phyloP scores from a whole-genome alignment of 2,329 filamentous ascomycete genomes.

The Xylaria sp. region DNA sequence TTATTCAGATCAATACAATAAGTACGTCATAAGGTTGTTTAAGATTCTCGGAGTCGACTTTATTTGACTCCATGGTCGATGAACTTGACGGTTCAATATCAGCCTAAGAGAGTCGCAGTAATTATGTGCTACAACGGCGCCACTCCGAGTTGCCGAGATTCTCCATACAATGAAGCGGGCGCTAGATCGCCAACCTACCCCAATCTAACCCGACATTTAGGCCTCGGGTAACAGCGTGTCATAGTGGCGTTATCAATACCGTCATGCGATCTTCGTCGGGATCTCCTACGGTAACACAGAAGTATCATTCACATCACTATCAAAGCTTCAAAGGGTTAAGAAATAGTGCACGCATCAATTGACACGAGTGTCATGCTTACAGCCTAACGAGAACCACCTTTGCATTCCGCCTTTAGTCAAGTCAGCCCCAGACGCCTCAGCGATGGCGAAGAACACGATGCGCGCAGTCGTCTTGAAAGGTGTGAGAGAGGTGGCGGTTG shows the following conservation, averaged over 20 bases:
- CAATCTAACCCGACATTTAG: background rate
- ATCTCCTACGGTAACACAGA: background rate
- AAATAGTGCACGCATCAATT: background rate
- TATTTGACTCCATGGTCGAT: background rate
- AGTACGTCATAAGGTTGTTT: too few relatives aligned
- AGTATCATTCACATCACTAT: background rate
- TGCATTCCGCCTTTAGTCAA: background rate
- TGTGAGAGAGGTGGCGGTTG: constrained; percentile 26
- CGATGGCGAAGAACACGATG: constrained; percentile 32
- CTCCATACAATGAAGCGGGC: background rate
- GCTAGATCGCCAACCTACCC: background rate
- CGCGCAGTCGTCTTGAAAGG: constrained; percentile 38
- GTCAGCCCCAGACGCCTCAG: background rate
- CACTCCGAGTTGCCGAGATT: constrained; percentile 5
- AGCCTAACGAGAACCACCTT: background rate
- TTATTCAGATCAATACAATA: too few relatives aligned
- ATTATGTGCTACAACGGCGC: background rate
- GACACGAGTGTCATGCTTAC: background rate
- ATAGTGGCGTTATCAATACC: background rate
- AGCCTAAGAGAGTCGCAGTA: background rate
- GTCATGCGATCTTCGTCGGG: constrained; percentile 9
- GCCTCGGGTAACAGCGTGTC: constrained; percentile 6
- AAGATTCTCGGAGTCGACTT: too few relatives aligned
- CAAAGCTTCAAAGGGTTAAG: background rate
- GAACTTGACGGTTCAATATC: background rate